phyloP scores from a whole-genome alignment of 257 asterid genomes.

The Nicotiana obtusifolia region DNA sequence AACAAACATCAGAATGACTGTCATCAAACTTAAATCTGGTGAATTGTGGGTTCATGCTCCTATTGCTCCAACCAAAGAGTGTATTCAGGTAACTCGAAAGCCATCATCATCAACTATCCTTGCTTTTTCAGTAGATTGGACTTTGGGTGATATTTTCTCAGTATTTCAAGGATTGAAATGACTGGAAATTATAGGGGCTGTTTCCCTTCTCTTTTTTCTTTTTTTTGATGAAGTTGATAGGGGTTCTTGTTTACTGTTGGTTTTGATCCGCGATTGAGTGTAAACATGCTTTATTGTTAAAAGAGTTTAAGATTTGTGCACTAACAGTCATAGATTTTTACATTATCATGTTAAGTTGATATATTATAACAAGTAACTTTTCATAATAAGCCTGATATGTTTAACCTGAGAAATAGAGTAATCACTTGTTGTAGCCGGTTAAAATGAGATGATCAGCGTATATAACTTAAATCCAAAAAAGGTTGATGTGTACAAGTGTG shows the following conservation, averaged over 20 bases:
- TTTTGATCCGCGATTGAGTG: neutral
- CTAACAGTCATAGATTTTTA: too few relatives aligned
- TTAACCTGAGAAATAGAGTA: too few relatives aligned
- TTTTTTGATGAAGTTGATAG: neutral
- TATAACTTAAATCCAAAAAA: too few relatives aligned
- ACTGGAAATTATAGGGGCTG: neutral
- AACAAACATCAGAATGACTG: constrained; percentile 89
- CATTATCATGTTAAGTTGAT: too few relatives aligned
- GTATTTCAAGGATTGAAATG: neutral
- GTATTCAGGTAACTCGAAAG: constrained; percentile 58
- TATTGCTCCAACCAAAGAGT: constrained; percentile 90
- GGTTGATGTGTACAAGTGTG: neutral
- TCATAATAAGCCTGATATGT: too few relatives aligned
- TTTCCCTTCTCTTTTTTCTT: too few relatives aligned
- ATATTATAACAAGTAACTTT: too few relatives aligned
- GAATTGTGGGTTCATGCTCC: constrained; percentile 98
- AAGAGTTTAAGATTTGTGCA: too few relatives aligned
- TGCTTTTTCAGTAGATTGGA: neutral
- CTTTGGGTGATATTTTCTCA: neutral
- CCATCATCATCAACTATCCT: neutral
- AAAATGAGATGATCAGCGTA: too few relatives aligned
- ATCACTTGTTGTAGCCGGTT: too few relatives aligned
- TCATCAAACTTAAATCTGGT: constrained; percentile 87
- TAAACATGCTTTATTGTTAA: neutral
- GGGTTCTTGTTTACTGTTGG: neutral